Evolutionary conservation across 1,284 basidiomycete species (phyloP).

Genomic region (Rhodotorula glutinis): DNA sequence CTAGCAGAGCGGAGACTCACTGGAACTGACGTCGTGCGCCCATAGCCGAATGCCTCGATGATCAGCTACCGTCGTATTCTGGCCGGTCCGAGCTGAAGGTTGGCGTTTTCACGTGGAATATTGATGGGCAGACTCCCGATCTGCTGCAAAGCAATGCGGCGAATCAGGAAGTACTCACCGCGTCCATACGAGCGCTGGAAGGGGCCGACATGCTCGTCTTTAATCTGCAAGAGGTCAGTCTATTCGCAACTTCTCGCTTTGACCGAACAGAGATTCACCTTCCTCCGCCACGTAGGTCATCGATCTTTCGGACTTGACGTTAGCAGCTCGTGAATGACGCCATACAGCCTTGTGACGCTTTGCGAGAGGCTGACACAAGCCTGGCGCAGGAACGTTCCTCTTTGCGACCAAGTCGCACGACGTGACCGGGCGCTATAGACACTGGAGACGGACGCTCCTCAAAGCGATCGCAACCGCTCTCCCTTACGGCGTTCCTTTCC

Average conservation of each 20-base stretch:
- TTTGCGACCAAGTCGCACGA: conserved; percentile 67
- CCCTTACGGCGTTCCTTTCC: conserved; percentile 56
- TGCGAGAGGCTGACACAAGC: neutral
- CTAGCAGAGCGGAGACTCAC: too few relatives aligned
- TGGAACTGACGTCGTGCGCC: too few relatives aligned
- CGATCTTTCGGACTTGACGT: conserved; percentile 83
- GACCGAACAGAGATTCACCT: too few relatives aligned
- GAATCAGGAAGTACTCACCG: conserved; percentile 68
- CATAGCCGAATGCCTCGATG: too few relatives aligned
- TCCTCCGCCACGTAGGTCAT: conserved; percentile 54
- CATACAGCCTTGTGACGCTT: neutral
- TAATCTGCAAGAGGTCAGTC: conserved; percentile 74
- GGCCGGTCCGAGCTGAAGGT: conserved; percentile 70
- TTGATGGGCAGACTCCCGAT: conserved; percentile 79
- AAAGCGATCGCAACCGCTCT: conserved; percentile 58
- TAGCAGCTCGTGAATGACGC: conserved; percentile 67
- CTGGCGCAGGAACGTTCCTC: conserved; percentile 63
- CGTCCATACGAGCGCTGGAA: conserved; percentile 65
- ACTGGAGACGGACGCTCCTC: conserved; percentile 75
- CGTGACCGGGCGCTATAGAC: conserved; percentile 75
- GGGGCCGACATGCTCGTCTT: conserved; percentile 85
- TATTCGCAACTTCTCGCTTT: too few relatives aligned
- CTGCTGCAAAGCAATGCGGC: conserved; percentile 61
- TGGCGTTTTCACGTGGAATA: conserved; percentile 89
- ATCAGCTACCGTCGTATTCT: conserved; percentile 57